Evolutionary conservation across 495 filamentous ascomycete genomes (phyloP).

Genomic region (Xeromyces bisporus): DNA sequence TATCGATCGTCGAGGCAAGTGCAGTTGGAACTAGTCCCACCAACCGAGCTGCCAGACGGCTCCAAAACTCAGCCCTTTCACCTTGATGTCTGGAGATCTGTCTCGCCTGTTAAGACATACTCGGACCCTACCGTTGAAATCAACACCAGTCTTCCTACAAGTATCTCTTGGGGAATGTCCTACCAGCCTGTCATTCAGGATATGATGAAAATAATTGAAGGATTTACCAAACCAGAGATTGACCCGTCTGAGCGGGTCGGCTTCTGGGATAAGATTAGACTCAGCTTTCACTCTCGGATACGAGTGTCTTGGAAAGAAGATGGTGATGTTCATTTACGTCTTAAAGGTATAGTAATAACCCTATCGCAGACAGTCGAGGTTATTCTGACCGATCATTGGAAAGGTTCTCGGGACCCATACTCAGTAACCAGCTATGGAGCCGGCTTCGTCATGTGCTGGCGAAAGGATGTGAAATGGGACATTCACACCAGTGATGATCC

Average conservation of each 20-base stretch:
- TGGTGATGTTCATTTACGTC: conserved; percentile 83
- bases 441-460: conserved; percentile 96
- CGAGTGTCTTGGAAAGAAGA: conserved; percentile 82
- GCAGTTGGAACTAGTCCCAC: conserved; percentile 71
- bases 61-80: conserved; percentile 37
- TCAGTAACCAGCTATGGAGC: conserved; percentile 80
- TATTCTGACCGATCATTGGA: too few species aligned
- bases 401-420: conserved; percentile 79
- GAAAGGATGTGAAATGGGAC: conserved; percentile 75
- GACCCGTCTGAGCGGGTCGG: conserved; percentile 87
- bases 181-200: conserved; percentile 98
- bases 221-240: conserved; percentile 86
- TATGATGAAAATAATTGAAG: conserved; percentile 99
- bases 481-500: conserved; percentile 71
- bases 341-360: conserved; percentile 47
- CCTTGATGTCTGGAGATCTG: conserved; percentile 77
- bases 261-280: conserved; percentile 97
- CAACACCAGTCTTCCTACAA: conserved; percentile 77
- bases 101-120: conserved; percentile 91
- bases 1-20: conserved; percentile 61
- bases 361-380: too few species aligned
- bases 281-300: conserved; percentile 88
- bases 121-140: conserved; percentile 84
- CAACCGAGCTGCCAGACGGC: conserved; percentile 32
- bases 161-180: conserved; percentile 90